Base-by-base conservation (phyloP, 2,329 filamentous ascomycete species). In the Fusarium lateritium region DNA sequence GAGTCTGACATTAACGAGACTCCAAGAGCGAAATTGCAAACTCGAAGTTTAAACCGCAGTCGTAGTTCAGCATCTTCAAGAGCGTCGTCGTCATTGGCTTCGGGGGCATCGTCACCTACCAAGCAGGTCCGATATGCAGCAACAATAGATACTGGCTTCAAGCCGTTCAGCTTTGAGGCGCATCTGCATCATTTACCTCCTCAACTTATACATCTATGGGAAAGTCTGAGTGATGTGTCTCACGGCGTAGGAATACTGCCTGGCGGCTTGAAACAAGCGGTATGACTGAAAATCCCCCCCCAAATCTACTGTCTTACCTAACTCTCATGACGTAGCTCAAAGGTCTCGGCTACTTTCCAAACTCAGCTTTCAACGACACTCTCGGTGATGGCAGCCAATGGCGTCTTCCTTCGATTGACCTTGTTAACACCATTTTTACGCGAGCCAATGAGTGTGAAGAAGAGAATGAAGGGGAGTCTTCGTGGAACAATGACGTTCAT, bases 401-500 rank as follows among this genome's bases (percentile, higher is more conserved):
- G 46, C 46, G 46, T 26, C 34, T 33, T 21, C 38, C 51, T 6
- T 24, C 51, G 3, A 24, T n/a, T 13, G 51, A 17, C 7, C 39
- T 54, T 8, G 39, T 54, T 13, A 40, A n/a, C 17, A 5, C 15
- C 11, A 45, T 54, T 5, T 24, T 34, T 7, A 44, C 17, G n/a
- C 51, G 51, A 7, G 51, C 51, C 9, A 39, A 9, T n/a, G 47
- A 47, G 42, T 59, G 56, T 22, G 26, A 47, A n/a, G 5, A 40
- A 9, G 43, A 59, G 9, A 22, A 19, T 22, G 56, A 59, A 34
- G 56, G 56, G 17, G 56, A 59, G 39, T 59, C 47, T 4, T 54
- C 56, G 11, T 59, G 56, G 56, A 59, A 59, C 42, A 40, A 46
- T 33, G 56, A 59, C 34, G 47, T 59, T 9, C 56, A 59, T 14